A percentile compares a stretch with the other conserved stretches of the same genome.
phyloP scores from a whole-genome alignment of 2,329 filamentous ascomycete genomes.

The Knoxdaviesia proteae region DNA sequence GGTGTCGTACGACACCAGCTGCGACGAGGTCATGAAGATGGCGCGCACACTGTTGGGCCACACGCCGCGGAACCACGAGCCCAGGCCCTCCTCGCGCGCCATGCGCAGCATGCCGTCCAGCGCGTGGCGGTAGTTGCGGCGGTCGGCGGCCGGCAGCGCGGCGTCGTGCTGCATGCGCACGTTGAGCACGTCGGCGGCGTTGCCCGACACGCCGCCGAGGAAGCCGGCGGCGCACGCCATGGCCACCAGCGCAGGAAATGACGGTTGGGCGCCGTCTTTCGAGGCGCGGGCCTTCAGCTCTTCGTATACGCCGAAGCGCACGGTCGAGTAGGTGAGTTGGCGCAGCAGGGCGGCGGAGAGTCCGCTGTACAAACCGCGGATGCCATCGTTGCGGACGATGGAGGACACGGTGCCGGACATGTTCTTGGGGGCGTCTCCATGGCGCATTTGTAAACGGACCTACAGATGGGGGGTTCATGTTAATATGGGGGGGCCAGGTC shows the following conservation, averaged over 20 bases:
- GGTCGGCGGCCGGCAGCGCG: slow-evolving; percentile 48
- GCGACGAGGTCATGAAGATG: slow-evolving; percentile 70
- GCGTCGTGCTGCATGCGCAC: slow-evolving; percentile 95
- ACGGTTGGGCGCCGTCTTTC: slow-evolving; percentile 26
- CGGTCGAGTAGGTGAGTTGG: slow-evolving; percentile 89
- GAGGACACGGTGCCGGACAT: slow-evolving; percentile 76
- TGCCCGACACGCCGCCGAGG: slow-evolving; percentile 73
- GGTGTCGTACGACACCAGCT: slow-evolving; percentile 67
- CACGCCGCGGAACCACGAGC: slow-evolving; percentile 63
- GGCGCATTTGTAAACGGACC: slow-evolving; percentile 77
- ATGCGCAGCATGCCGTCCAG: slow-evolving; percentile 73
- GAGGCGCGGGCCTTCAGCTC: slow-evolving; percentile 59
- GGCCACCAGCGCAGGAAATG: slow-evolving; percentile 56
- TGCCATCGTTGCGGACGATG: slow-evolving; percentile 54
- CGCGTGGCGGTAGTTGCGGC: slow-evolving; percentile 77
- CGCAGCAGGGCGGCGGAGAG: slow-evolving; percentile 82
- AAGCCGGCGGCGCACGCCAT: slow-evolving; percentile 74
- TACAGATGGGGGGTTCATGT: slow-evolving; percentile 13
- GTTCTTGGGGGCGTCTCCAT: slow-evolving; percentile 50
- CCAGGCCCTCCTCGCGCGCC: slow-evolving; percentile 62
- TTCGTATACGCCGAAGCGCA: slow-evolving; percentile 92
- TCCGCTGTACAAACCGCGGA: slow-evolving; percentile 72
- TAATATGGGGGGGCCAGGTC: background rate
- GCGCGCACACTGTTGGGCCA: slow-evolving; percentile 66
- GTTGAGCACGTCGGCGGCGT: slow-evolving; percentile 89